Percentiles rank a stretch among this genome's conserved stretches.
phyloP scores from a whole-genome alignment of 139 green algal genomes.

The Asterochloris erici region DNA sequence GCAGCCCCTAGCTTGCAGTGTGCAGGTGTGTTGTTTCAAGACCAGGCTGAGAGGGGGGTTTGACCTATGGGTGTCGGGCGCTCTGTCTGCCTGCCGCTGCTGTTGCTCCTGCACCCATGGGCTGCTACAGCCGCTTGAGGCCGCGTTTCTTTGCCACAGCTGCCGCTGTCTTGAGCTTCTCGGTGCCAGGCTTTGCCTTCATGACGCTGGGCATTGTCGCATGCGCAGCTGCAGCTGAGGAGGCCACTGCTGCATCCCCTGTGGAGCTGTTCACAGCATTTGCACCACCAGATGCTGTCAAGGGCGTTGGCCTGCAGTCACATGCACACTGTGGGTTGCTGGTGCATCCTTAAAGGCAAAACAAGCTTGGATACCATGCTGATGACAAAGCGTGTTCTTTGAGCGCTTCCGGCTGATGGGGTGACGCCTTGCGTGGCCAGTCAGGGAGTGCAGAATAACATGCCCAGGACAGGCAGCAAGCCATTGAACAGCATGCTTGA shows the following conservation, averaged over 20 bases:
- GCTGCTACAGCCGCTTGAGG: slow-evolving; percentile 67
- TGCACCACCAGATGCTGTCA: slow-evolving; percentile 66
- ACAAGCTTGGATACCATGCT: no score
- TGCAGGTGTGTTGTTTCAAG: no score
- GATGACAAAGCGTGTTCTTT: not conserved
- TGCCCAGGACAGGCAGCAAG: not conserved
- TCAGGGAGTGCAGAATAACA: not conserved
- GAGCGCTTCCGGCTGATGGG: not conserved
- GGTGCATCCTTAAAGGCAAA: not conserved
- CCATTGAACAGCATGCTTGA: no score
- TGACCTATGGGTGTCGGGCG: no score
- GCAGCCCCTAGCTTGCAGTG: no score
- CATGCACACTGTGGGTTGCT: not conserved
- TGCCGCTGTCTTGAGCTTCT: slow-evolving; percentile 29
- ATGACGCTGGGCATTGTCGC: slow-evolving; percentile 33
- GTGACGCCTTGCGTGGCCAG: not conserved
- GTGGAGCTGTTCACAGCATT: slow-evolving; percentile 65
- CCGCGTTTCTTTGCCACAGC: slow-evolving; percentile 68
- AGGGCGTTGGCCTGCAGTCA: slow-evolving; percentile 41
- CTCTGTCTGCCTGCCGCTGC: no score
- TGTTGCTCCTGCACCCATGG: no score
- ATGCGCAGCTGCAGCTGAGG: not conserved
- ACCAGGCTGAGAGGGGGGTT: no score
- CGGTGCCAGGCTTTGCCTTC: slow-evolving; percentile 52
- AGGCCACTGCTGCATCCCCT: slow-evolving; percentile 11